Base-by-base conservation (phyloP, 2,329 filamentous ascomycete species). In the Aspergillus glaucus region DNA sequence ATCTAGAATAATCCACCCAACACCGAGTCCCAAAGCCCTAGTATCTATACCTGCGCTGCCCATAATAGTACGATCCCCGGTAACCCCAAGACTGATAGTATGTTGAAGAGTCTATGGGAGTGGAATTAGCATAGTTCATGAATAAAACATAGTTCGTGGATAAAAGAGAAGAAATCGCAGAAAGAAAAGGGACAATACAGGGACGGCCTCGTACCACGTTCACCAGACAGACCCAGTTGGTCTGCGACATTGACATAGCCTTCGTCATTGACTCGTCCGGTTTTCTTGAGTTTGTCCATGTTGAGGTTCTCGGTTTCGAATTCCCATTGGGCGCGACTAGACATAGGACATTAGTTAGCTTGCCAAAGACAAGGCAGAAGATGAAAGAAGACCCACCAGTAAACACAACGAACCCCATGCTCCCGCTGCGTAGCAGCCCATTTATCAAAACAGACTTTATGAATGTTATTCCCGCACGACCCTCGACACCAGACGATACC, bases 391-490 rank as follows among this genome's bases (percentile, higher is more conserved):
- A 24, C 67, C 47, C 55, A 73, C 71, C 74, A 76, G 54, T 74
- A 73, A 14, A 75, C 69, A 48, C 74, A 76, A 40, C 64, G 59
- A 9, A 75, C 65, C 19, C 63, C 59, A 17, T 58, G 59, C 1
- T 59, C 52, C 1, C 58, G 58, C 30, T 65, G 60, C 10, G 62
- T 68, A 10, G 62, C 61, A 9, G 65, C 68, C 80, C 80, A 83
- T 51, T 75, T 70, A 47, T 76, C 63, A 61, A 83, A 82, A 55
- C 80, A 83, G 1, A 62, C 58, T 50, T 75, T 74, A 61, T 83
- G 80, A n/a, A 83, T 66, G 56, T 84, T 84, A 63, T 84, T 82
- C 15, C 81, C 81, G 55, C 82, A 85, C 2, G 76, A 71, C 0
- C 75, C 75, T 57, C 77, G 77, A 64, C 82, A 85, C 73, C 79